A percentile compares a stretch with the other conserved stretches of the same genome.
These are phyloP conservation scores for Cyberlindnera xishuangbannaensis DNA, from an alignment of 805 yeast species.

Conservation along the genomic window DNA sequence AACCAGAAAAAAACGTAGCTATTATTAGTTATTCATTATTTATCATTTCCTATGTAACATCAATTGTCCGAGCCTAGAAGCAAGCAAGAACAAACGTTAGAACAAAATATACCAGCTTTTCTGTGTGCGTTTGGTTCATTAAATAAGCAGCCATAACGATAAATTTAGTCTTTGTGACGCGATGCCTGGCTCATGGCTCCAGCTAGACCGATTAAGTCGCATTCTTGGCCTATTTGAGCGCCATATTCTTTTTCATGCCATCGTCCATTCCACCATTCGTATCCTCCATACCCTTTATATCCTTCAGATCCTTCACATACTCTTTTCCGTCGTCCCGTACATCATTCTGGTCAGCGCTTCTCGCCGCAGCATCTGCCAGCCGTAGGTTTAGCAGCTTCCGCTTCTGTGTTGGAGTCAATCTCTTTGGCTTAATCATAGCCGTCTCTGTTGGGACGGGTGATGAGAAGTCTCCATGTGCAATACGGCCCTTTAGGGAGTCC, in stretches of 20 bases:
- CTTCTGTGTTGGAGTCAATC: constrained; percentile 25
- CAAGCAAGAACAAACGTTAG: not conserved
- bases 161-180: no score
- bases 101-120: not conserved
- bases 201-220: no score
- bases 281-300: no score
- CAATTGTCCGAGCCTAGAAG: no score
- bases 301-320: no score
- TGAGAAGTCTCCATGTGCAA: constrained; percentile 25
- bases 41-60: not conserved
- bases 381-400: constrained; percentile 16
- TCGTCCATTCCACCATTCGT: not conserved
- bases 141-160: not conserved
- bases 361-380: constrained; percentile 2
- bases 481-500: constrained; percentile 30
- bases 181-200: no score
- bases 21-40: no score
- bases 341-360: not conserved
- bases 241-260: not conserved
- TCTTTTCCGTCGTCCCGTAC: not conserved
- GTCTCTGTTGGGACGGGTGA: not conserved
- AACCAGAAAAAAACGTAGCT: not conserved
- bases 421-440: constrained; percentile 12
- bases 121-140: not conserved
- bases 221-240: not conserved